Evolutionary conservation across 495 filamentous ascomycete species (phyloP).

Genomic region (Aspergillus wentii): DNA sequence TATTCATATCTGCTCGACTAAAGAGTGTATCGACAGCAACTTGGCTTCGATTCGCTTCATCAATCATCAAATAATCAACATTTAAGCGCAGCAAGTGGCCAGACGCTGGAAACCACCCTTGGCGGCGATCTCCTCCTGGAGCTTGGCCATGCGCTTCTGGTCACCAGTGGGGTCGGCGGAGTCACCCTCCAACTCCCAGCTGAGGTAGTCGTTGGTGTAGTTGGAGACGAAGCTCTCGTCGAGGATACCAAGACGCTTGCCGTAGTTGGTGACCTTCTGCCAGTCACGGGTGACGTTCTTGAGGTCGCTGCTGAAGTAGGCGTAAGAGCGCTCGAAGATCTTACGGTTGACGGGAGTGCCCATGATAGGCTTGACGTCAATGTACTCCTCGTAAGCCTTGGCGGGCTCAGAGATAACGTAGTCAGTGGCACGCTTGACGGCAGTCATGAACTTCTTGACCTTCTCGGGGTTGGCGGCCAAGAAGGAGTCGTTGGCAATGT

Average conservation of each 20-base stretch:
- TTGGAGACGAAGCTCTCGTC: constrained; percentile 54
- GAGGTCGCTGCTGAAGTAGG: constrained; percentile 64
- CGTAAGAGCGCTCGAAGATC: constrained; percentile 68
- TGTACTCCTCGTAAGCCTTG: constrained; percentile 56
- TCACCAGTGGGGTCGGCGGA: constrained; percentile 58
- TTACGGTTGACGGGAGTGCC: constrained; percentile 59
- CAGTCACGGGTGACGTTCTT: constrained; percentile 68
- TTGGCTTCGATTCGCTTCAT: no score
- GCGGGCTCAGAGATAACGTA: constrained; percentile 57
- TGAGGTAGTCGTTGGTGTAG: constrained; percentile 62
- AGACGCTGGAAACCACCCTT: constrained; percentile 43
- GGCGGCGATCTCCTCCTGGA: constrained; percentile 53
- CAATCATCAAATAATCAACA: neutral
- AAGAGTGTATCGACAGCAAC: no score
- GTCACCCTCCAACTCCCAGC: constrained; percentile 56
- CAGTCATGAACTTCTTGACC: constrained; percentile 54
- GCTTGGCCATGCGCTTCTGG: constrained; percentile 59
- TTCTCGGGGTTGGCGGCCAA: constrained; percentile 55
- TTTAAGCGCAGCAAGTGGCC: constrained; percentile 27
- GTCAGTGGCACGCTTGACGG: constrained; percentile 62
- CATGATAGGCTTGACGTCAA: constrained; percentile 66
- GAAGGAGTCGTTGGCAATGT: constrained; percentile 66
- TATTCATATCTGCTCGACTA: no score
- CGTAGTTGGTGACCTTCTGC: constrained; percentile 65
- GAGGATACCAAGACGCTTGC: constrained; percentile 59